Evolutionary conservation across 2,329 filamentous ascomycete genomes (phyloP), one percentile per base, ranked within the genome.

Genomic region (Aspergillus fumigatus): DNA sequence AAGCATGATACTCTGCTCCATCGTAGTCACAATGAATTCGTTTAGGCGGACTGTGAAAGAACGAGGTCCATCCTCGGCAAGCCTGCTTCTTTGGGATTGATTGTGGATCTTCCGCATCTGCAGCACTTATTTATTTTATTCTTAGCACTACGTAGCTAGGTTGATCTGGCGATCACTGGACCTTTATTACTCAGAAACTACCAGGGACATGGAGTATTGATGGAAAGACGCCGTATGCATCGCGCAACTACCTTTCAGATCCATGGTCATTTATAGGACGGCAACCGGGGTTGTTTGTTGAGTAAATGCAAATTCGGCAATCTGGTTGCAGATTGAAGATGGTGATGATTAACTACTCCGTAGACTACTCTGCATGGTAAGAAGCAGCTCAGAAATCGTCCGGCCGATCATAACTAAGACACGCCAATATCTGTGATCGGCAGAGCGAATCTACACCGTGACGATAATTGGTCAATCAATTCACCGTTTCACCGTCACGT

Each of bases 61-160:
- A 35, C 14, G 10, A 10, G 9, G 6, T 3, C 8, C 9, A 14
- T 35, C 11, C 32, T 56, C 56, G 56, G 56, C 56, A 53, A 50
- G 56, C 56, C 56, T 58, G 53, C 56, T 58, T 50, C 29, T 58
- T 58, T 53, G 53, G 56, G 56, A 50, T 26, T 6, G 6, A 6
- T 7, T 56, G 53, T 55, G 56, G 56, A 50, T 45, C 32, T 17
- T 38, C 32, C 14, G 14, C 32, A 38, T 40, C 35, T 3, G 10
- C 48, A 32, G 26, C 48, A 19, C 32, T 19, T 35, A 11, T 47
- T 35, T 35, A 17, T 35, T 47, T 35, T 35, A 17, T 35, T 55
- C 55, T 55, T 38, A 53, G 53, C 50, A 58, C 55, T 17, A n/a
- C n/a, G n/a, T n/a, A 19, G 41, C n/a, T 19, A 14, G 23, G 53